Evolutionary conservation across 2,329 filamentous ascomycete genomes (phyloP), one percentile per base, ranked within the genome.

Genomic region (Diplocarpon rosae): DNA sequence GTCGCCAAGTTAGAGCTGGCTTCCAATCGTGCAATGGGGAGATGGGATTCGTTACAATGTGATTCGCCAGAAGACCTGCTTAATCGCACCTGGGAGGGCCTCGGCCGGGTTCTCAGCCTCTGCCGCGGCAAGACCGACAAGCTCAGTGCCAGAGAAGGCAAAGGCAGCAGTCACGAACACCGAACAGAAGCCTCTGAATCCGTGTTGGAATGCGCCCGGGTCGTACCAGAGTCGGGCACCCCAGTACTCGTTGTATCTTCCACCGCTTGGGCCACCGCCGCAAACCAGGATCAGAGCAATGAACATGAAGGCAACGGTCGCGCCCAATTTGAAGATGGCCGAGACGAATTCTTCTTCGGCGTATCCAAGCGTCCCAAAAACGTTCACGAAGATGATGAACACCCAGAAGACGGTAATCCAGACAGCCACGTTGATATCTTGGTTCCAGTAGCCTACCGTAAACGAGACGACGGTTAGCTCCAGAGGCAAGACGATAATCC

Each of bases 41-140:
- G 30, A 5, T 3, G n/a, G 30, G 20, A 4, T 24, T 30, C 15
- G 28, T 40, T 27, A 40, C 49, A 92, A 72, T 5, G 80, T 78
- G 59, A 95, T 93, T 58, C 88, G 81, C 88, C 88, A 95, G 65
- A 94, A 94, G 16, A 94, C 86, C 62, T 93, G 87, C 66, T 92
- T 93, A 58, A 92, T 80, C 10, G 88, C 88, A 0, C 79, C 85
- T 0, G 89, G 89, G 0, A 95, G 71, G 1, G 81, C 83, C 61
- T 90, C 85, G 45, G 80, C 73, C 2, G 83, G 84, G 58, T 87
- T 85, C 20, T 75, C 78, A 1, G 83, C 82, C 61, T 89, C 83
- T 30, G 83, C 84, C 1, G 83, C 83, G 2, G 83, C 82, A 12
- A 88, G 73, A 46, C 83, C 83, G 37, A 87, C 80, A 8, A 85